A percentile compares a stretch with the other conserved stretches of the same genome.
phyloP scores from a whole-genome alignment of 1,284 basidiomycete species.

The Ganoderma resinaceum region DNA sequence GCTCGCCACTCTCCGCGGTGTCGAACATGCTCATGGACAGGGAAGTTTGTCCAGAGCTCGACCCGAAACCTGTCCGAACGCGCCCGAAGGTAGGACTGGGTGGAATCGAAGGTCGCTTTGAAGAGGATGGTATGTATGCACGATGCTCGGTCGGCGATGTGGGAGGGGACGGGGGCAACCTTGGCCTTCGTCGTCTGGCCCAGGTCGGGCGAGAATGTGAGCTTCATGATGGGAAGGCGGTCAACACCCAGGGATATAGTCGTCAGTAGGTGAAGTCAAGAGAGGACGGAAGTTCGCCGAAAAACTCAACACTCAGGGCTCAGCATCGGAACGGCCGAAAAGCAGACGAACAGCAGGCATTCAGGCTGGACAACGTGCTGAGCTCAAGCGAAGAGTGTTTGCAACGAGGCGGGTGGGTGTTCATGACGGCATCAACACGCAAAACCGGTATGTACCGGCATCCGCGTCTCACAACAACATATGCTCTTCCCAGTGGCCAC shows the following conservation, averaged over 20 bases:
- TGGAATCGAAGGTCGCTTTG: constrained; percentile 37
- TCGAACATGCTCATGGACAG: constrained; percentile 29
- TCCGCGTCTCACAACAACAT: background rate
- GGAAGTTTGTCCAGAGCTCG: constrained; percentile 42
- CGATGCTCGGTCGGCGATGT: constrained; percentile 21
- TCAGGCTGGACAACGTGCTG: background rate
- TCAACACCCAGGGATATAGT: constrained; percentile 2
- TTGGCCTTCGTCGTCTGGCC: constrained; percentile 23
- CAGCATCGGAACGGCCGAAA: background rate
- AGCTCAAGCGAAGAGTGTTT: background rate
- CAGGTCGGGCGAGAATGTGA: constrained; percentile 33
- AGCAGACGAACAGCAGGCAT: background rate
- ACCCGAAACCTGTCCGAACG: constrained; percentile 32
- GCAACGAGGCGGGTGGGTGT: background rate
- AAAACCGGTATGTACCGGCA: too few relatives aligned
- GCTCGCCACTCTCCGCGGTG: constrained; percentile 37
- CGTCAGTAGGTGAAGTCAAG: background rate
- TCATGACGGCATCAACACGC: background rate
- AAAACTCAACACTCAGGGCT: background rate
- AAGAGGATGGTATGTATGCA: constrained; percentile 32
- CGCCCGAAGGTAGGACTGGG: constrained; percentile 33
- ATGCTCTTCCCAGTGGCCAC: background rate
- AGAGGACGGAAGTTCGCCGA: background rate
- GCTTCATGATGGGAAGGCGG: constrained; percentile 22
- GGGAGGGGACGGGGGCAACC: constrained; percentile 23